These are phyloP conservation scores for Scolecobasidium constrictum DNA, from an alignment of 2,329 filamentous ascomycete genomes.

Conservation along the genomic window DNA sequence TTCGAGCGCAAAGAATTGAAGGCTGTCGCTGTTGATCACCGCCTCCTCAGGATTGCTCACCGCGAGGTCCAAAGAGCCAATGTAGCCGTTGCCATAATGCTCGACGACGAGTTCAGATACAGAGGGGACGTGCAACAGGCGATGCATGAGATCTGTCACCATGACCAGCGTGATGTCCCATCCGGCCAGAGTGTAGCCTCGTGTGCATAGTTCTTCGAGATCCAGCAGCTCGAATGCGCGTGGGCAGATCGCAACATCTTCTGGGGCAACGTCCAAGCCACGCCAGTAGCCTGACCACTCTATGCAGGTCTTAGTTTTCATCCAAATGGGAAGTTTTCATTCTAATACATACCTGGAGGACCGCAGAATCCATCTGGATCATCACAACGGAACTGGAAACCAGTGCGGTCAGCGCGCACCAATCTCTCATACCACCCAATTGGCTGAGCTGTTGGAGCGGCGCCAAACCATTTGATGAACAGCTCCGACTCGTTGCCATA, in stretches of 20 bases:
- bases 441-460: too few species aligned
- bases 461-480: too few species aligned
- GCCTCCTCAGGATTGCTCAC: conserved; percentile 36
- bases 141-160: conserved; percentile 56
- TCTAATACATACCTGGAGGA: too few species aligned
- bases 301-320: too few species aligned
- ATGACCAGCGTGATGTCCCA: conserved; percentile 51
- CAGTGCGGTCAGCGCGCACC: too few species aligned
- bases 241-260: conserved; percentile 58
- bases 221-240: conserved; percentile 48
- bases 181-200: conserved; percentile 51
- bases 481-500: too few species aligned
- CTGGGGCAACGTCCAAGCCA: conserved; percentile 49
- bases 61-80: conserved; percentile 43
- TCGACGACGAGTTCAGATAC: conserved; percentile 50
- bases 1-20: conserved; percentile 60
- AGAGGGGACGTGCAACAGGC: conserved; percentile 50
- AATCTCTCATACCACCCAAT: too few species aligned
- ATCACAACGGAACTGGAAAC: too few species aligned
- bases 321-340: too few species aligned
- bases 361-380: too few species aligned
- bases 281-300: conserved; percentile 62
- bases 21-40: conserved; percentile 47
- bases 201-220: conserved; percentile 48
- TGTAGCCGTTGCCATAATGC: conserved; percentile 51